These are phyloP conservation scores for Trichosanthes cucumerina DNA, from an alignment of 306 rosid species.

Conservation along the genomic window DNA sequence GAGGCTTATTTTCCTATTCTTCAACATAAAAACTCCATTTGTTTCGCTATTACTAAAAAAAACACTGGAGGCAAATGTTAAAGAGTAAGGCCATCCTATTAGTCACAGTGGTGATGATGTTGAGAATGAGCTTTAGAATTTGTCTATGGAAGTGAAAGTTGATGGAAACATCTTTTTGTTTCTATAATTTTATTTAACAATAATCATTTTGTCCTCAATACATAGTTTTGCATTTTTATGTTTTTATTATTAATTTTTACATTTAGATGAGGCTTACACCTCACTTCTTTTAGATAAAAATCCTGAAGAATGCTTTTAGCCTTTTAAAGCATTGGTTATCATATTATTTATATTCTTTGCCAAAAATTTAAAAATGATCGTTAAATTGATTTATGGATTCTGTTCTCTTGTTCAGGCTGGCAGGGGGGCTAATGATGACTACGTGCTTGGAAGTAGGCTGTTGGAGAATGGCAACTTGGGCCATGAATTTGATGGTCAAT, in stretches of 20 bases:
- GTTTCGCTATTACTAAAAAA: not conserved
- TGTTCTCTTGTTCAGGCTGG: conserved; percentile 45
- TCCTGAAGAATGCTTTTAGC: not conserved
- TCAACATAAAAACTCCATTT: not conserved
- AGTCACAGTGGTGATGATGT: not conserved
- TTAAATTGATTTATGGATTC: conserved; percentile 2
- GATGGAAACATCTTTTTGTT: not conserved
- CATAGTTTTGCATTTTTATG: not conserved
- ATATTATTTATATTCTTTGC: not conserved
- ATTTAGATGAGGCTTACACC: not conserved
- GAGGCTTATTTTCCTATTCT: not conserved
- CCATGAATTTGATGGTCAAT: conserved; percentile 60
- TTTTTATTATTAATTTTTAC: not conserved
- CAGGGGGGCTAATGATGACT: conserved; percentile 45
- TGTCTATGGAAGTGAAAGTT: not conserved
- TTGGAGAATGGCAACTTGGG: conserved; percentile 66
- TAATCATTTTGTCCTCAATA: not conserved
- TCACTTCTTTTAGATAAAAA: not conserved
- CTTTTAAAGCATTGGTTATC: not conserved
- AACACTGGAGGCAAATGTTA: not conserved
- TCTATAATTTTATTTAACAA: not conserved
- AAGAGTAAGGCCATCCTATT: not conserved
- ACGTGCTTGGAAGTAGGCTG: conserved; percentile 54
- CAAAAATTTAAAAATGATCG: not conserved
- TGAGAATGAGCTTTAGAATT: not conserved